Base-by-base conservation (phyloP, 2,329 filamentous ascomycete genomes). In the Fusarium heterosporum region DNA sequence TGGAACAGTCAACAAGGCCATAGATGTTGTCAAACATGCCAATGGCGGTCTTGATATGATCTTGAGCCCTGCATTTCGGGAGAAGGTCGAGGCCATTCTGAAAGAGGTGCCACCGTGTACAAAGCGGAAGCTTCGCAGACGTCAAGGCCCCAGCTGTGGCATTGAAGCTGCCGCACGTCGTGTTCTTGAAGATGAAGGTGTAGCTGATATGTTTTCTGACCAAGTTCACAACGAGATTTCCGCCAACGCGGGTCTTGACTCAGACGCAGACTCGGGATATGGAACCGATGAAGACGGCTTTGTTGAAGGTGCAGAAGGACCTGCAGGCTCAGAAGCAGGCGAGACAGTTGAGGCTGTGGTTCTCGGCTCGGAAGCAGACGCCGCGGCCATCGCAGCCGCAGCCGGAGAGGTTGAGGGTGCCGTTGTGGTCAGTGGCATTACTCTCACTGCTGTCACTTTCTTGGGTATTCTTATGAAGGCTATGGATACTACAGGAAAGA, bases 41-140 rank as follows among this genome's bases (percentile, higher is more conserved):
- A 32, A 46, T 32, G 51, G 51, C 13, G 41, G 51, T 34, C 51
- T 54, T 17, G 51, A 54, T 47, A 45, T 54, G 22, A 54, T 54
- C 14, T 16, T 54, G 41, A 54, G 51, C 22, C 41, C 51, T 25
- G 41, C 51, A 25, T 54, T 54, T 41, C 39, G 30, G 39, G 51
- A 46, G 25, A 54, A 46, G 40, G 30, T 54, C 25, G 51, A 38
- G 28, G 28, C 26, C 7, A 54, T 54, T 16, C 30, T 54, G 32
- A 54, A 54, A 22, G 41, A 54, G 6, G 51, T 54, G 25, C 41
- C 51, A 4, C 41, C 51, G 13, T 54, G 41, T 32, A 54, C 51
- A 14, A 54, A 29, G 26, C 40, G 17, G 39, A 43, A 43, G 14
- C 51, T 54, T 14, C 41, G 51, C 41, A 40, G 41, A 32, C 41